Evolutionary conservation across 2,329 filamentous ascomycete genomes (phyloP), one percentile per base, ranked within the genome.

Genomic region (Emydomyces testavorans): DNA sequence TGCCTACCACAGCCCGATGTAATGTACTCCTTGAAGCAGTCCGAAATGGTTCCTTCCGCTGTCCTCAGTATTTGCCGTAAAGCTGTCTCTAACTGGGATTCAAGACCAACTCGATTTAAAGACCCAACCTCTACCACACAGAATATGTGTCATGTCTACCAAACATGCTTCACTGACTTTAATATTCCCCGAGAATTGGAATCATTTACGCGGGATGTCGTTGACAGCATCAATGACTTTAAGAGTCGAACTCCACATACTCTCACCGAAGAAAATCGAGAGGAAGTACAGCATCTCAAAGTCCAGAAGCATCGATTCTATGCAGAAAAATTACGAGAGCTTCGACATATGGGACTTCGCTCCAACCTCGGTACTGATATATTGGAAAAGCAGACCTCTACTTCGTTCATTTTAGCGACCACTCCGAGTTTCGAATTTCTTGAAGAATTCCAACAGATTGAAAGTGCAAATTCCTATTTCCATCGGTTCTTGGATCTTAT

Each of bases 331-430:
- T 70, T 98, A 53, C 89, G 85, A 59, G 78, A 81, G 18, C 70
- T 95, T 23, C 80, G 87, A 29, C 78, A 82, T 49, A 96, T 98
- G 90, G 92, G 92, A 3, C 78, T 98, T 57, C 83, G 82, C 57
- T 80, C 82, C 45, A 95, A 94, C 60, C 72, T 94, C 13, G 80
- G 83, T 54, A 80, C 79, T 11, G 79, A 85, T 59, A 73, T 82
- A 36, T 71, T 96, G 15, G 75, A 76, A 32, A 78, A 79, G 46
- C 92, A 98, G 64, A 73, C 77, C 23, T 83, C 85, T 0, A 70
- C 85, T 6, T 75, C 84, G 4, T 66, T 75, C 4, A 73, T 95
- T 1, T 73, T 98, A 23, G 76, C 85, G 1, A 72, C 70, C 4
- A 74, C 73, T 2, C 58, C 64, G 59, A 68, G 28, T 56, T 73